Evolutionary conservation across 257 asterid genomes (phyloP), one percentile per base, ranked within the genome.

Genomic region (Solanum clarkiae): DNA sequence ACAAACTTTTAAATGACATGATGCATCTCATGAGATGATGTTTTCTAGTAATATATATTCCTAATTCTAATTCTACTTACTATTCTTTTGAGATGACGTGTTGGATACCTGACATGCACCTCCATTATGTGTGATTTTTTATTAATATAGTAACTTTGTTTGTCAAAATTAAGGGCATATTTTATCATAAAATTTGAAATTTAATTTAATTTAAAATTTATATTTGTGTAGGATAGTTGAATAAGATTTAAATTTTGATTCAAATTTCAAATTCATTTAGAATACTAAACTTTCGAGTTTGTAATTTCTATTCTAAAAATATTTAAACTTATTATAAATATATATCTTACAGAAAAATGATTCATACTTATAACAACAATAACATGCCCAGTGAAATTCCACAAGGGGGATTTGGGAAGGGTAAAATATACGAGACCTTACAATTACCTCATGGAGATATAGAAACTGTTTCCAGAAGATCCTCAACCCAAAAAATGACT

Each of bases 341-440:
- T 3, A 18, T 10, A 57, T 57, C 26, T 57, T 5, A 10, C 8
- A 17, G 20, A 18, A 57, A 22, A 32, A 18, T 15, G n/a, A 9
- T 9, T 45, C 2, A 18, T 57, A 57, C 1, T 57, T 57, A 57
- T 2, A 36, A 36, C 40, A 36, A 36, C 42, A 36, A 36, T 5
- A 36, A 36, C 42, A 36, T 36, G 6, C 6, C 7, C 1, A 36
- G 42, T 36, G 42, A 18, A 56, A 32, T 32, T 0, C 36, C 36
- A 32, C 36, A 32, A 29, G 3, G 1, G 4, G 4, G 36, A 1
- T 2, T 4, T 2, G 4, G 4, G 1, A 0, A 32, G 4, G 36
- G 1, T 32, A 32, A 32, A 32, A 36, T 36, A 0, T 36, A 5
- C 7, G 42, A 36, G 0, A 36, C 7, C 6, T 36, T 36, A 36